phyloP scores from a whole-genome alignment of 441 rosid species.

The Sinapis alba region DNA sequence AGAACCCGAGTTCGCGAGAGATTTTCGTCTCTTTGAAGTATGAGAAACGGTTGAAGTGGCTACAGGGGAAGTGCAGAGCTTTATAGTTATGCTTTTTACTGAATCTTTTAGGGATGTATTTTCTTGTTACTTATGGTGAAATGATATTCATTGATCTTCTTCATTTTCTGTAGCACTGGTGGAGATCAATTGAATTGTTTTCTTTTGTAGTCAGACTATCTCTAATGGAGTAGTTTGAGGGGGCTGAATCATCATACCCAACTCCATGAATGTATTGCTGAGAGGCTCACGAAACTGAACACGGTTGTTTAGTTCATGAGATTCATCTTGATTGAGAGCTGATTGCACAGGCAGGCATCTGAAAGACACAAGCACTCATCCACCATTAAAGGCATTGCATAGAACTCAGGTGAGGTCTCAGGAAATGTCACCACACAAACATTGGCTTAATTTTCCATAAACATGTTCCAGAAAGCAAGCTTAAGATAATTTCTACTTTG shows the following conservation, averaged over 20 bases:
- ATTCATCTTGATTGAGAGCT: slow-evolving; percentile 48
- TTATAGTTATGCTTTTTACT: background rate
- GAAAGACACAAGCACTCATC: no score
- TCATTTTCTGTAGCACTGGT: background rate
- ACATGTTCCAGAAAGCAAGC: no score
- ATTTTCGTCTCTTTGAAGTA: slow-evolving; percentile 68
- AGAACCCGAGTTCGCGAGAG: slow-evolving; percentile 72
- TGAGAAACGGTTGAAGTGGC: slow-evolving; percentile 80
- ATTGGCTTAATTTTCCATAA: no score
- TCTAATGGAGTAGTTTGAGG: no score
- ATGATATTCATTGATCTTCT: slow-evolving; percentile 7
- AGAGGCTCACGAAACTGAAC: slow-evolving; percentile 85
- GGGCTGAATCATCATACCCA: no score
- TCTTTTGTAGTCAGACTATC: background rate
- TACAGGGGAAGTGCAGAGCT: slow-evolving; percentile 62
- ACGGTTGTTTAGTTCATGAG: slow-evolving; percentile 54
- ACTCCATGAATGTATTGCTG: slow-evolving; percentile 70
- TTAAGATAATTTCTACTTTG: no score
- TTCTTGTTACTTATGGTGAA: slow-evolving; percentile 4
- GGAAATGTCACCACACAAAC: no score
- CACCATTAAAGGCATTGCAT: no score
- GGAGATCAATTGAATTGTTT: background rate
- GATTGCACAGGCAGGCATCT: slow-evolving; percentile 49
- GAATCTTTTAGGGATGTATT: background rate
- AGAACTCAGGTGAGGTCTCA: no score